Evolutionary conservation across 1,284 basidiomycete genomes (phyloP), one percentile per base, ranked within the genome.

Genomic region (Trametes pubescens): DNA sequence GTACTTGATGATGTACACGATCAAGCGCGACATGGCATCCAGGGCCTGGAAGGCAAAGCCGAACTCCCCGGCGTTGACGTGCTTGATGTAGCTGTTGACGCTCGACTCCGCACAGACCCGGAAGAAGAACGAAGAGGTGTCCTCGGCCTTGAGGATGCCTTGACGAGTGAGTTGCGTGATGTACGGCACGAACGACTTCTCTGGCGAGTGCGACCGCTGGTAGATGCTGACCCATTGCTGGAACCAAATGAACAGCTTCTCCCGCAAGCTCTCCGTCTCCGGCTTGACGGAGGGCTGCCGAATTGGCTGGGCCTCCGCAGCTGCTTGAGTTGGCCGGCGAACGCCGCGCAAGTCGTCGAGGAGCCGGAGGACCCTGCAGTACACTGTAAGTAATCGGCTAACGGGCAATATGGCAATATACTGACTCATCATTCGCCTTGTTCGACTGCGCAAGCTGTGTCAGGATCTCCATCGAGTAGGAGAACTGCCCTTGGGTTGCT

Each of bases 1-100:
- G 77, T 99, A 99, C 82, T 99, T 99, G 87, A 99, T 96, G 82
- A 99, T 98, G 76, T 98, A 94, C 51, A 96, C 94, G 68, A 99
- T 95, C 70, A 99, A 83, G 71, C 95, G 90, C 51, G 96, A 95
- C 82, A 99, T 92, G 10, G 98, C 95, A 78, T 99, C 98, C 70
- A 99, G 84, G 18, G 95, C 94, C 75, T 95, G 94, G 82, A 96
- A 99, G 21, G 93, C 88, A 55, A 89, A 86, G 22, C 88, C 85
- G 53, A 87, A 89, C 65, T 95, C 92, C 54, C 93, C 93, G 29
- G 87, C 82, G 34, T 91, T 86, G 65, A 94, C 85, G 71, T 91
- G 91, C 79, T 96, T 96, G 76, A 92, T 86, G 80, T 98, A 99
- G 76, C 90, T 91, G 76, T 91, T 93, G 72, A 99, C 92, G 71